Percentiles rank a stretch among this genome's conserved stretches.
Conservation (phyloP, 176 grass and related monocot species). For the Zea mays region DNA sequence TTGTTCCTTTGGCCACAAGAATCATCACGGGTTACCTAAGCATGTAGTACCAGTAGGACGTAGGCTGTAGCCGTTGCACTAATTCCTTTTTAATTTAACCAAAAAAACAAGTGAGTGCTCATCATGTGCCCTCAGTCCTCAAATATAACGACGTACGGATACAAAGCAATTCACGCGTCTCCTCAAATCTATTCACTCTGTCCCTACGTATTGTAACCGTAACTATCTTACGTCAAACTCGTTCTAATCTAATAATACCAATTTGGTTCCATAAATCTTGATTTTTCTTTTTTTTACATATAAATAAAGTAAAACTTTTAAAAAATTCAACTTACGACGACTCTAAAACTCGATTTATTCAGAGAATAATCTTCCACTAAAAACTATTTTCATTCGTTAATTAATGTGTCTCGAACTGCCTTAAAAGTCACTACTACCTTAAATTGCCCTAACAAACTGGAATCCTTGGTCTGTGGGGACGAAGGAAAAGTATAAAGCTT, state of each 20-base stretch:
- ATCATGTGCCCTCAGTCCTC: not conserved
- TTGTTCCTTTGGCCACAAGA: not conserved
- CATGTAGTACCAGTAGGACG: not conserved
- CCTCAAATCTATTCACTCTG: too few relatives aligned
- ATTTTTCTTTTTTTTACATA: not conserved
- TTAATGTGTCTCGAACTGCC: not conserved
- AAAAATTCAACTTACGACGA: not conserved
- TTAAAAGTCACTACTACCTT: too few relatives aligned
- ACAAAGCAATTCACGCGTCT: not conserved
- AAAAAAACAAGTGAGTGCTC: not conserved
- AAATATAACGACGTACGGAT: not conserved
- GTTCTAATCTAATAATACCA: not conserved
- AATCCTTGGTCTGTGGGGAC: too few relatives aligned
- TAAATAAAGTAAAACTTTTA: not conserved
- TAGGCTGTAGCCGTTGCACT: not conserved
- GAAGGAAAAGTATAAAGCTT: too few relatives aligned
- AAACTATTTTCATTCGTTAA: not conserved
- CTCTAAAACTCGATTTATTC: not conserved
- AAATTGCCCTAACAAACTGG: too few relatives aligned
- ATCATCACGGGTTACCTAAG: slow-evolving; percentile 1
- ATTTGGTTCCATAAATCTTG: not conserved
- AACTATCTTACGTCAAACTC: too few relatives aligned
- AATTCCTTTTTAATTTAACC: not conserved
- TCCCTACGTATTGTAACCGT: too few relatives aligned
- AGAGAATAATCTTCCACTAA: not conserved